Evolutionary conservation across 257 asterid species (phyloP).

Genomic region (Ophiorrhiza pumila): DNA sequence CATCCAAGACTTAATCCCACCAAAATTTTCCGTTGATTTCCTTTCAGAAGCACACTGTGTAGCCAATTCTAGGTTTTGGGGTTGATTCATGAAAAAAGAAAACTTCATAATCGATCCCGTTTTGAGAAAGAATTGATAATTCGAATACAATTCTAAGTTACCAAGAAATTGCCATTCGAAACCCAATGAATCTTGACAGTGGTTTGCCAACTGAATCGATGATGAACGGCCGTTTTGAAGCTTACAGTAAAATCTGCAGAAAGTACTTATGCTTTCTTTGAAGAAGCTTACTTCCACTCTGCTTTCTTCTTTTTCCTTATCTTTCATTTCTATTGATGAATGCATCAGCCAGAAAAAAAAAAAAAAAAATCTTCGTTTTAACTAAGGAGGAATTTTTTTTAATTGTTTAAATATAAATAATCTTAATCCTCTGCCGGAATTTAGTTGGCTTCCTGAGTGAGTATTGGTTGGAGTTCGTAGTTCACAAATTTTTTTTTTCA

Average conservation of each 20-base stretch:
- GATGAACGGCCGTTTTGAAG: no score
- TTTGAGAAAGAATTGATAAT: neutral
- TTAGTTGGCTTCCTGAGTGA: neutral
- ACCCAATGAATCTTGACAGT: no score
- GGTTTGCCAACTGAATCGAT: no score
- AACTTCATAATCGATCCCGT: no score
- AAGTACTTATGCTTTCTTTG: no score
- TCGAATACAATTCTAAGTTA: neutral
- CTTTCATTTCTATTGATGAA: neutral
- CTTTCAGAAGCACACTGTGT: neutral
- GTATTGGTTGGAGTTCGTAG: neutral
- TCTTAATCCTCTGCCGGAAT: neutral
- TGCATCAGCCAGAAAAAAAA: no score
- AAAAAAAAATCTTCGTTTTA: no score
- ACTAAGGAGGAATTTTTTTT: neutral
- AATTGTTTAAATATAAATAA: neutral
- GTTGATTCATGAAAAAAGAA: neutral
- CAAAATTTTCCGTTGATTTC: neutral
- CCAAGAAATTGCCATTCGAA: no score
- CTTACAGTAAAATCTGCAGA: no score
- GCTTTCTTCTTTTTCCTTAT: neutral
- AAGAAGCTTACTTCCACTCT: no score
- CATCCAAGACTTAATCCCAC: neutral
- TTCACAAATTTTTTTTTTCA: no score
- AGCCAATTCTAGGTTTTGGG: neutral